Conservation (phyloP, 139 green algal species). For the Chlamydomonas sp. region DNA sequence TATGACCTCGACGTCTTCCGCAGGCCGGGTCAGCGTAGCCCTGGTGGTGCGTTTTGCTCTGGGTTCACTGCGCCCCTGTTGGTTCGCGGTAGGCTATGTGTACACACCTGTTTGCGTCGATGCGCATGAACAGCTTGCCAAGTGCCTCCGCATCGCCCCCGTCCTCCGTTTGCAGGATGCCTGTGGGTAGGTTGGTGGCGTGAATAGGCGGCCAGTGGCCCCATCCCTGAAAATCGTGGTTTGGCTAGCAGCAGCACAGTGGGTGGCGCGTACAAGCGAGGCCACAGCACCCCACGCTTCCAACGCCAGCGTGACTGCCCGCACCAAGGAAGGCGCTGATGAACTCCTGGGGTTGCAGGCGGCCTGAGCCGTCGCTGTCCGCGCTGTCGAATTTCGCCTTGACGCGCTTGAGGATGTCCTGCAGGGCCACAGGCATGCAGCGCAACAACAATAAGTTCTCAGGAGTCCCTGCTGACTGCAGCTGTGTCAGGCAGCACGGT, state of each 20-base stretch:
- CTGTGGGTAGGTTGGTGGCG: slow-evolving; percentile 1
- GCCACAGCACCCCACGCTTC: neutral
- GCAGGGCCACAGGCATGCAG: neutral
- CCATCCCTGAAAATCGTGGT: neutral
- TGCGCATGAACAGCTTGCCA: slow-evolving; percentile 71
- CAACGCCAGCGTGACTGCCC: neutral
- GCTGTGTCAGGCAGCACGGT: too few species aligned
- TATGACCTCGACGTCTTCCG: too few species aligned
- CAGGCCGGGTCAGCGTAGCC: too few species aligned
- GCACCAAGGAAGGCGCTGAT: slow-evolving; percentile 63
- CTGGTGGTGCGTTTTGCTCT: too few species aligned
- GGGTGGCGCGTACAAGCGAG: neutral
- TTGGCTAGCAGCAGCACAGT: neutral
- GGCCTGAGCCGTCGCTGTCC: slow-evolving; percentile 61
- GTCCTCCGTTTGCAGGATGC: slow-evolving; percentile 68
- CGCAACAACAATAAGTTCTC: too few species aligned
- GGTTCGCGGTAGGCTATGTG: neutral
- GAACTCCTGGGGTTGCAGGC: slow-evolving; percentile 71
- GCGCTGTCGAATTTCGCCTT: slow-evolving; percentile 68
- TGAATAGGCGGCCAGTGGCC: neutral
- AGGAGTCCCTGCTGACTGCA: too few species aligned
- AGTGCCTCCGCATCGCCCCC: slow-evolving; percentile 55
- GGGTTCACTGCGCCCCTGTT: neutral
- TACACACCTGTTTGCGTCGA: slow-evolving; percentile 73
- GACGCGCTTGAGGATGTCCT: slow-evolving; percentile 40